Base-by-base conservation (phyloP, 2,329 filamentous ascomycete genomes). In the Talaromyces sp. region DNA sequence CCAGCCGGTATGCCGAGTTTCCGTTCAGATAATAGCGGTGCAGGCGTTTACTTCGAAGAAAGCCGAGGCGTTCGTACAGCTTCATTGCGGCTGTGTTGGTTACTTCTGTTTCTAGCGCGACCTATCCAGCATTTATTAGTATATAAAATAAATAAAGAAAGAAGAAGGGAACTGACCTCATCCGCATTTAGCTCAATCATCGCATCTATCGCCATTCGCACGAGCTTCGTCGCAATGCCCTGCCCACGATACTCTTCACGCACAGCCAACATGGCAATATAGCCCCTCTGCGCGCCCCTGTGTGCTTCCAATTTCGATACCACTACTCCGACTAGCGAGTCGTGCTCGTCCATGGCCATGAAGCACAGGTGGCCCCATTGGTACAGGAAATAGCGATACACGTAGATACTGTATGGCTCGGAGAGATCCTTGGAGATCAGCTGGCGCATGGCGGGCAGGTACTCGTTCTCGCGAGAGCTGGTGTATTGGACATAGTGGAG, bases 231-330 rank as follows among this genome's bases (percentile, higher is more conserved):
- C 1, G 90, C 94, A 61, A 99, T 92, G 1, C 94, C 93, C 64
- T 87, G 85, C 6, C 92, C 92, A 24, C 94, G 87, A 69, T 91
- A 88, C 27, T 86, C 80, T 43, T 91, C 86, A 50, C 88, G 85
- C 5, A 96, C 92, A n/a, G 94, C 94, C 48, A 99, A 83, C 94
- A 99, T 99, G 70, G 94, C 94, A 67, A 99, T 97, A 77, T 99
- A 99, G 60, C 94, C 94, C 64, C 94, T 86, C 65, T 92, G 81
- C 65, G 93, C 92, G 6, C 89, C 90, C 24, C 90, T 85, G 77
- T 99, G 94, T 26, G 86, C 84, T 74, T 99, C 94, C 61, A 99
- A 85, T 75, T 99, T 99, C 76, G 89, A 96, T 62, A 99, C 88
- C 51, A 99, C 89, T 52, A 97, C 92, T 60, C 94, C 94, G 62